Evolutionary conservation across 495 filamentous ascomycete species (phyloP), one percentile per base, ranked within the genome.

Genomic region (Pseudoneurospora amorphoporcata): DNA sequence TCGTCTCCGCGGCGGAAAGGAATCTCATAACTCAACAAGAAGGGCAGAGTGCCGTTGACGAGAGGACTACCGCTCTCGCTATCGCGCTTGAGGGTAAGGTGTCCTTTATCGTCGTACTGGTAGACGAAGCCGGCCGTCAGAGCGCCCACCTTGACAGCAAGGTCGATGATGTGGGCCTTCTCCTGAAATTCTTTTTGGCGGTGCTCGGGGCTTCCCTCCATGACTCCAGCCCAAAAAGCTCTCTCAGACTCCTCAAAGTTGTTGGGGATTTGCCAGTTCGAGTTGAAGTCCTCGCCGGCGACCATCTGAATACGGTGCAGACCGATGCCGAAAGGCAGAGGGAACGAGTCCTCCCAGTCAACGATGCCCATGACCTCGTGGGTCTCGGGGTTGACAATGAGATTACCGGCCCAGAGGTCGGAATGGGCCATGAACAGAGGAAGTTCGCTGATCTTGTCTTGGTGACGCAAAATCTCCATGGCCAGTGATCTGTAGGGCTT

Each of bases 291-390:
- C 29, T 65, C 53, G 53, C 53, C 53, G 29, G 53, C 53, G 29
- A 65, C 53, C 53, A 65, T 65, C 53, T 65, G 53, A 1, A 82
- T 75, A 73, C 73, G 70, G 61, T 76, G 73, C 37, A 82, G 72
- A 39, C 78, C 81, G 70, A 80, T 75, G 16, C 80, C 80, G 71
- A 82, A 81, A 0, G 81, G 80, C 47, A 77, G 71, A 29, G 80
- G 68, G 35, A 32, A 70, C 23, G 77, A 80, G 53, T 77, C 68
- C 37, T 80, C 78, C 81, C 79, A 82, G 74, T 82, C 77, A 53
- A 81, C 74, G 71, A 81, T 74, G 23, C 80, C 81, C 72, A 78
- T 82, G 61, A 81, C 78, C 68, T 80, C 75, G 39, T 75, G 75
- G 4, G 78, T 81, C 35, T 78, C 71, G 37, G 73, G 69, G 69